Conservation (phyloP, 1,284 basidiomycete species). For the Ustilago esculenta region DNA sequence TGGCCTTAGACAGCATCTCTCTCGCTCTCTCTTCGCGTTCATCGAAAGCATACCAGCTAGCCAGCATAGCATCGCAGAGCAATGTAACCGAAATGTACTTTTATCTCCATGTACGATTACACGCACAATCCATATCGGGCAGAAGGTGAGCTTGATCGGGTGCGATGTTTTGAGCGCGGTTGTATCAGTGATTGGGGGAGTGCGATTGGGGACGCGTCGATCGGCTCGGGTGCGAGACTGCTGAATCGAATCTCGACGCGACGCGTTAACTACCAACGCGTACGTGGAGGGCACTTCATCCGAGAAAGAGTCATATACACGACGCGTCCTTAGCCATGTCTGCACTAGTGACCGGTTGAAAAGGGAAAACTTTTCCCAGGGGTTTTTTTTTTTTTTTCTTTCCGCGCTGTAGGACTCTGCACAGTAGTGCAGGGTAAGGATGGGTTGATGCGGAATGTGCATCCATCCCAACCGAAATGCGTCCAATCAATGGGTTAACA, state of each 20-base stretch:
- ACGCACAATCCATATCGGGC: too few species aligned
- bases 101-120: too few species aligned
- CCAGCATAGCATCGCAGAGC: slow-evolving; percentile 3
- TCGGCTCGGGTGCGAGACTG: not conserved
- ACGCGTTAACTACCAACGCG: slow-evolving; percentile 24
- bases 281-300: not conserved
- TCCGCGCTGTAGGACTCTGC: too few species aligned
- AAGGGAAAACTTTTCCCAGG: not conserved
- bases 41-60: too few species aligned
- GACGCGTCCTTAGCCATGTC: not conserved
- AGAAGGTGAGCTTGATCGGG: too few species aligned
- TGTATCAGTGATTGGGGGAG: too few species aligned
- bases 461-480: too few species aligned
- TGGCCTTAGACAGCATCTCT: too few species aligned
- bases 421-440: not conserved
- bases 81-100: slow-evolving; percentile 17
- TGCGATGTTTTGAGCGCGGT: too few species aligned
- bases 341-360: too few species aligned
- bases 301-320: slow-evolving; percentile 22
- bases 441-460: not conserved
- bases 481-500: not conserved
- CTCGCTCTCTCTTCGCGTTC: too few species aligned
- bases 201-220: too few species aligned
- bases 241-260: slow-evolving; percentile 15
- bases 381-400: slow-evolving; percentile 15